Base-by-base conservation (phyloP, 1,284 basidiomycete genomes). In the Sporisorium graminicola region DNA sequence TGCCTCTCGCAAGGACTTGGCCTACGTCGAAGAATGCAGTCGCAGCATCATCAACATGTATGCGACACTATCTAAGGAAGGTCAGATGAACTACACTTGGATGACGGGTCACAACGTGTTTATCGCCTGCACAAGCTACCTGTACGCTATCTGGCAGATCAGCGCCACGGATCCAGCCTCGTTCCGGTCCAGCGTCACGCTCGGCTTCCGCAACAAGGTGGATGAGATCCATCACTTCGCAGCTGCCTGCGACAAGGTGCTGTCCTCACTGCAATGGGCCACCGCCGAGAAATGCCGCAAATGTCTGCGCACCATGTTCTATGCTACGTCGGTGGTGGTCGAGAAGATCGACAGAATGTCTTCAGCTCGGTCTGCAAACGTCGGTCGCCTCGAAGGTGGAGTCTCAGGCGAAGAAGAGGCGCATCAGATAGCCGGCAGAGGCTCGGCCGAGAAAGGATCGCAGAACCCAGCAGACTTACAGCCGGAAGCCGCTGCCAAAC, bases 21-120 rank as follows among this genome's bases (percentile, higher is more conserved):
- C 74, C 33, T 51, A 50, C 52, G 74, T 77, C 35, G 74, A 77
- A 27, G 70, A 77, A 22, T 74, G 74, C 66, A 73, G 74, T 55
- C 62, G 74, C 52, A 66, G 70, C 70, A 77, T 77, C 66, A 69
- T 77, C 74, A 68, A 69, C 57, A 77, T 74, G 70, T 77, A 77
- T n/a, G 74, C 69, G 26, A 66, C 65, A 14, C 54, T 77, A 22
- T 73, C 74, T n/a, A 73, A 70, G 51, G 74, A 74, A 26, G 70
- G 74, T 1, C 74, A 77, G 49, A 73, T 74, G 69, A 77, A 77
- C 51, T 77, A 77, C 46, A 72, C 70, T 12, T 77, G 70, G 70
- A 77, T 77, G 74, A 77, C 74, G 7, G 74, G 74, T 10, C 74
- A 77, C 57, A 74, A 73, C 27, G 66, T 77, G 49, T 77, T 73